phyloP scores from a whole-genome alignment of 148 eudicot species.

The Rhododendron molle region DNA sequence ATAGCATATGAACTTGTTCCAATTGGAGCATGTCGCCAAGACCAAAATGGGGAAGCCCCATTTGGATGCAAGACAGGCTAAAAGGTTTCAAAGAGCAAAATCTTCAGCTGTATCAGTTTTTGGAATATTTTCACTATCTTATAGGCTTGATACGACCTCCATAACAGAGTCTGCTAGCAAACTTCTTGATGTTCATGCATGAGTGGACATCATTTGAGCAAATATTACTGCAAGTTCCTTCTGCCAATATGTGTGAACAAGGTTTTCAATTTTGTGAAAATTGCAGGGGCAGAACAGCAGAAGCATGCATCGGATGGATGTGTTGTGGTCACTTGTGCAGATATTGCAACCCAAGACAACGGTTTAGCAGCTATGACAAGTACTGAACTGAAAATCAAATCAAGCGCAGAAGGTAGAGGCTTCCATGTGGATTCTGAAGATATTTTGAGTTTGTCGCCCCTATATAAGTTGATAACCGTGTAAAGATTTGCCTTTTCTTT shows the following conservation, averaged over 20 bases:
- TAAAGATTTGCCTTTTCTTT: not conserved
- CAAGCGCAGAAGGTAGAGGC: not conserved
- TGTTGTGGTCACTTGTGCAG: slow-evolving; percentile 84
- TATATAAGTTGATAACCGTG: not conserved
- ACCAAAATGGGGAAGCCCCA: not conserved
- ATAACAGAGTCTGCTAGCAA: not conserved
- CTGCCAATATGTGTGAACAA: not conserved
- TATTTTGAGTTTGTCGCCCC: not conserved
- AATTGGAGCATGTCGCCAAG: not conserved
- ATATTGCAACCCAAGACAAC: slow-evolving; percentile 36
- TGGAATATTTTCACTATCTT: not conserved
- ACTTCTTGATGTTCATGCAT: not conserved
- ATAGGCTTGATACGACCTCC: not conserved
- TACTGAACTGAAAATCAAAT: not conserved
- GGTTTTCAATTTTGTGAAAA: not conserved
- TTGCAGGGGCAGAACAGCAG: slow-evolving; percentile 63
- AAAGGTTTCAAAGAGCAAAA: not conserved
- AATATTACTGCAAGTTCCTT: not conserved
- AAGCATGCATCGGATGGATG: slow-evolving; percentile 87
- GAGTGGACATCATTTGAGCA: not conserved
- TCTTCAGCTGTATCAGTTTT: not conserved
- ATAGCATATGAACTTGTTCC: not conserved
- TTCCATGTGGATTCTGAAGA: not conserved
- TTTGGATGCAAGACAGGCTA: not conserved
- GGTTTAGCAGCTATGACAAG: not conserved